These are phyloP conservation scores for Aspergillus nidulans DNA, from an alignment of 495 filamentous ascomycete species.

Conservation along the genomic window DNA sequence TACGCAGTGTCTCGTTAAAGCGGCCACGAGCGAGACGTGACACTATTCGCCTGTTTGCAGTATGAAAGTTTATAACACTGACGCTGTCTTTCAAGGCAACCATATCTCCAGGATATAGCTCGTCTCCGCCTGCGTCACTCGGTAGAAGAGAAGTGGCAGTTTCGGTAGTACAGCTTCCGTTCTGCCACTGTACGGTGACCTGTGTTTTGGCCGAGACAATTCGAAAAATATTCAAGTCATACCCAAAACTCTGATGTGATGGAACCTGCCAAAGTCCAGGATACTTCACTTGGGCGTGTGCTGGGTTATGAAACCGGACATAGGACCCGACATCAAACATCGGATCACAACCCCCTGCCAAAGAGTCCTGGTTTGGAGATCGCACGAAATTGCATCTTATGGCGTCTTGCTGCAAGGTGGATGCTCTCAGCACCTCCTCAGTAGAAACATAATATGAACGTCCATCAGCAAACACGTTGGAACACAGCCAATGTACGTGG, in stretches of 20 bases:
- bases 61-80: slow-evolving; percentile 4
- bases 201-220: slow-evolving; percentile 42
- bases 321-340: slow-evolving; percentile 35
- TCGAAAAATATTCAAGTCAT: slow-evolving; percentile 54
- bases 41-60: background rate
- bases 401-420: slow-evolving; percentile 17
- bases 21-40: background rate
- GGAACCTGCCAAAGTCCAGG: slow-evolving; percentile 38
- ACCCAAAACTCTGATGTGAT: slow-evolving; percentile 46
- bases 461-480: slow-evolving; percentile 32
- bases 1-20: background rate
- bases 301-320: slow-evolving; percentile 51
- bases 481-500: slow-evolving; percentile 49
- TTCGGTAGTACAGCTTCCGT: slow-evolving; percentile 46
- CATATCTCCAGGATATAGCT: slow-evolving; percentile 58
- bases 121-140: slow-evolving; percentile 45
- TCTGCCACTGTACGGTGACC: slow-evolving; percentile 57
- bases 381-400: slow-evolving; percentile 25
- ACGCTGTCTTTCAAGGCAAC: slow-evolving; percentile 44
- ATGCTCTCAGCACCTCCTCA: slow-evolving; percentile 15
- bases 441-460: background rate
- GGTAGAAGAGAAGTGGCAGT: slow-evolving; percentile 36
- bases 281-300: slow-evolving; percentile 45
- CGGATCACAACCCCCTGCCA: slow-evolving; percentile 11
- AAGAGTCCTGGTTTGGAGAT: slow-evolving; percentile 11